Evolutionary conservation across 2,329 filamentous ascomycete genomes (phyloP).

Genomic region (Aspergillus transmontanensis): DNA sequence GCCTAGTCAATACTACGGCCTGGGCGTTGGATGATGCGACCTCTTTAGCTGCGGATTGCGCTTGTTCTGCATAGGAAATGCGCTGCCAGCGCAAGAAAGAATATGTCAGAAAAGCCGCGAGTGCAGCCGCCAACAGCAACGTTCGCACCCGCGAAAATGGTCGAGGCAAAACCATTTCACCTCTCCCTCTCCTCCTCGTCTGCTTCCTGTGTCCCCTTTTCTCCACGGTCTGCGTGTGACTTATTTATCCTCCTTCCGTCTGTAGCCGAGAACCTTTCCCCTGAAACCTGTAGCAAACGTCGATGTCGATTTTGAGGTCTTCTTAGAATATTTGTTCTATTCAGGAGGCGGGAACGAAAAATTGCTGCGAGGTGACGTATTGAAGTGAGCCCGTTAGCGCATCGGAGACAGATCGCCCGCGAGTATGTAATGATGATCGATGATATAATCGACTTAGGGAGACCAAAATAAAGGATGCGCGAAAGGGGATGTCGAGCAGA

Average conservation of each 20-base stretch:
- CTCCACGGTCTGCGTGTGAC: background rate
- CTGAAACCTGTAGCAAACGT: background rate
- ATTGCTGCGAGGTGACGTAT: background rate
- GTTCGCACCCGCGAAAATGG: constrained; percentile 21
- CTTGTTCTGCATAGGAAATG: background rate
- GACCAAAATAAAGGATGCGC: background rate
- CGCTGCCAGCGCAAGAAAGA: constrained; percentile 18
- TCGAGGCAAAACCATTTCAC: constrained; percentile 20
- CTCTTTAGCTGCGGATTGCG: background rate
- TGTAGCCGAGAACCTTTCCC: background rate
- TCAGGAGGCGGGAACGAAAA: background rate
- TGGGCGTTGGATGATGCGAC: background rate
- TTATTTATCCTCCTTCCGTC: background rate
- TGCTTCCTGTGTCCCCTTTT: background rate
- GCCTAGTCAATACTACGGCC: constrained; percentile 7
- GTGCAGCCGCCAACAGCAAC: constrained; percentile 20
- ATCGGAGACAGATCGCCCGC: background rate
- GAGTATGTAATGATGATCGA: background rate
- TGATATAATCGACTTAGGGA: background rate
- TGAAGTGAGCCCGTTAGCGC: background rate
- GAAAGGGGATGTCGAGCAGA: background rate
- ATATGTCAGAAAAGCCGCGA: constrained; percentile 19
- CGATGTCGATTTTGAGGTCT: background rate
- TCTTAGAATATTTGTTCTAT: background rate
- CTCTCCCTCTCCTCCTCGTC: background rate